Percentiles rank a stretch among this genome's conserved stretches.
Conservation (phyloP, 2,329 filamentous ascomycete species). For the Sarocladium brachiariae region DNA sequence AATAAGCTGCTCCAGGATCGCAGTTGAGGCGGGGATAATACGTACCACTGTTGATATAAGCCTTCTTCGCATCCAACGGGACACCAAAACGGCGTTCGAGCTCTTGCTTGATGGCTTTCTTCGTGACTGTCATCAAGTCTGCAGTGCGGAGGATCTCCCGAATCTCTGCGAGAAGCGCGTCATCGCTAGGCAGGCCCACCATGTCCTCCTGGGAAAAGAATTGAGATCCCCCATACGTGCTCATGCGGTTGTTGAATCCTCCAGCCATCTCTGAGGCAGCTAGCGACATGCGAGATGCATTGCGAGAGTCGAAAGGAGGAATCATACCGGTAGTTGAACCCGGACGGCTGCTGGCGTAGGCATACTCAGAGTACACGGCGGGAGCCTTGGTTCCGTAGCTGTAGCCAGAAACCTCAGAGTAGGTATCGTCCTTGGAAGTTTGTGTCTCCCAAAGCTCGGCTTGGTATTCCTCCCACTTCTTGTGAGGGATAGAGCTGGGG, state of each 20-base stretch:
- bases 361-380: constrained; percentile 63
- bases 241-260: constrained; percentile 41
- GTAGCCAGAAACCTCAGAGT: constrained; percentile 85
- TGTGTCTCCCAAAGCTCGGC: constrained; percentile 95
- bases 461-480: constrained; percentile 99
- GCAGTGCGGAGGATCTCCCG: constrained; percentile 85
- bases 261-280: constrained; percentile 61
- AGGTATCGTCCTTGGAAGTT: constrained; percentile 71
- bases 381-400: constrained; percentile 86
- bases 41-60: constrained; percentile 91
- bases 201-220: constrained; percentile 61
- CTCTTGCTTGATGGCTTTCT: constrained; percentile 95
- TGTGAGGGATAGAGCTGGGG: constrained; percentile 83
- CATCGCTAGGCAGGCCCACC: constrained; percentile 73
- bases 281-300: constrained; percentile 69
- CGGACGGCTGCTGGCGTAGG: constrained; percentile 51
- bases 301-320: constrained; percentile 34
- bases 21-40: constrained; percentile 17
- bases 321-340: constrained; percentile 46
- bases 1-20: constrained; percentile 10
- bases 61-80: constrained; percentile 76
- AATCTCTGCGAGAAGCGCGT: constrained; percentile 87
- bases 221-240: constrained; percentile 54
- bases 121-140: constrained; percentile 95
- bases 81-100: constrained; percentile 86